Base-by-base conservation (phyloP, 2,329 filamentous ascomycete genomes). In the Cercospora citrullina region DNA sequence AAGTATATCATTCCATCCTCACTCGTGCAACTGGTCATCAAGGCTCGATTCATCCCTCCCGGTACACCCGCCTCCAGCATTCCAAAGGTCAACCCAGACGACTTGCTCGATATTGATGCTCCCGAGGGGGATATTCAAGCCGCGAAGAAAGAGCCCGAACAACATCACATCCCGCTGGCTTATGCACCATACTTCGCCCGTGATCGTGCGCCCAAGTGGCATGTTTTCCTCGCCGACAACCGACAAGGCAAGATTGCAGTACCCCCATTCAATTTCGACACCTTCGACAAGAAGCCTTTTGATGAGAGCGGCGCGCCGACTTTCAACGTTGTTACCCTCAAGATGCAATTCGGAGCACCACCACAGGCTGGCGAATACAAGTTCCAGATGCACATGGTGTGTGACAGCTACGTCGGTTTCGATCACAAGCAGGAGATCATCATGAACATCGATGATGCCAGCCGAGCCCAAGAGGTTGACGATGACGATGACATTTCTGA, bases 171-270 rank as follows among this genome's bases (percentile, higher is more conserved):
- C 21, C 93, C 94, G 53, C 86, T 97, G n/a, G 90, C 92, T 12
- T 91, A 93, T 75, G 94, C 95, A 8, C 96, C 95, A 4, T 94
- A 95, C 81, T 94, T 94, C 74, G 89, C 93, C 31, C 91, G 93
- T 69, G 92, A 97, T 75, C 90, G 96, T 78, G 91, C 92, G 36
- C 94, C 96, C 16, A 87, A 90, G 76, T 99, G 94, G 94, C 90
- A 97, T 76, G 88, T 97, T 58, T 98, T 99, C 86, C 87, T 99
- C 63, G 92, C 93, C 68, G 95, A 99, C 79, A 91, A 89, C 75
- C 96, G 96, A 81, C 91, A 96, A 78, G 94, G 92, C 77, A 96
- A 96, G 81, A 94, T 99, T 81, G 94, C 94, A 18, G 95, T 99
- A 2, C 94, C 94, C 2, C 95, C 96, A 0, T 97, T 97, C 79